These are phyloP conservation scores for Cercis canadensis DNA, from an alignment of 306 rosid genomes.

Conservation along the genomic window DNA sequence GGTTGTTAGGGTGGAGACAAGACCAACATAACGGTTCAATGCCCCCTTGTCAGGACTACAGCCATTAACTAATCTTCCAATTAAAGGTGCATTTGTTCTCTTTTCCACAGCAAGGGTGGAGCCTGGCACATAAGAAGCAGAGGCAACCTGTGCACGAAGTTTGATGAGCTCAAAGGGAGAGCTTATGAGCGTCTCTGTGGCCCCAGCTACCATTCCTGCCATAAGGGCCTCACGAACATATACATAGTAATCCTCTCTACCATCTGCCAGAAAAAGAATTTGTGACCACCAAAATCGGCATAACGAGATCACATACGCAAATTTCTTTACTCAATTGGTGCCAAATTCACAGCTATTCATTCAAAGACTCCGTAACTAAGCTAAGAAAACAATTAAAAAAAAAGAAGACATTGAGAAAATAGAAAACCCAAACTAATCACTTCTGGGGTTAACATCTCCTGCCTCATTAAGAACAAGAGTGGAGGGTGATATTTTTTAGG, in stretches of 20 bases:
- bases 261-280: constrained; percentile 63
- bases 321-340: neutral
- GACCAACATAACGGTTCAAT: constrained; percentile 63
- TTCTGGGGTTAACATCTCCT: neutral
- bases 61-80: constrained; percentile 64
- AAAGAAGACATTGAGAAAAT: neutral
- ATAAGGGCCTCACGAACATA: constrained; percentile 72
- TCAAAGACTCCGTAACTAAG: neutral
- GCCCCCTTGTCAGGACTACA: constrained; percentile 71
- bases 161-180: constrained; percentile 89
- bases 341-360: too few relatives aligned
- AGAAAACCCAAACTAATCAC: constrained; percentile 10
- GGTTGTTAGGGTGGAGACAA: constrained; percentile 72
- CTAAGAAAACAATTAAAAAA: neutral
- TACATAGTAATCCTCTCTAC: constrained; percentile 69
- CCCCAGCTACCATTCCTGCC: constrained; percentile 85
- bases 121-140: constrained; percentile 60
- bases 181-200: constrained; percentile 65
- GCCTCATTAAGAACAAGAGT: too few relatives aligned
- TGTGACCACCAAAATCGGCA: constrained; percentile 19
- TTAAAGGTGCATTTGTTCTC: constrained; percentile 58
- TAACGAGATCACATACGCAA: neutral
- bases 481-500: too few relatives aligned
- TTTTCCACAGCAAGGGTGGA: constrained; percentile 53
- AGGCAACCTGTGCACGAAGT: constrained; percentile 77